Base-by-base conservation (phyloP, 495 filamentous ascomycete genomes). In the Schizothecium vesticola region DNA sequence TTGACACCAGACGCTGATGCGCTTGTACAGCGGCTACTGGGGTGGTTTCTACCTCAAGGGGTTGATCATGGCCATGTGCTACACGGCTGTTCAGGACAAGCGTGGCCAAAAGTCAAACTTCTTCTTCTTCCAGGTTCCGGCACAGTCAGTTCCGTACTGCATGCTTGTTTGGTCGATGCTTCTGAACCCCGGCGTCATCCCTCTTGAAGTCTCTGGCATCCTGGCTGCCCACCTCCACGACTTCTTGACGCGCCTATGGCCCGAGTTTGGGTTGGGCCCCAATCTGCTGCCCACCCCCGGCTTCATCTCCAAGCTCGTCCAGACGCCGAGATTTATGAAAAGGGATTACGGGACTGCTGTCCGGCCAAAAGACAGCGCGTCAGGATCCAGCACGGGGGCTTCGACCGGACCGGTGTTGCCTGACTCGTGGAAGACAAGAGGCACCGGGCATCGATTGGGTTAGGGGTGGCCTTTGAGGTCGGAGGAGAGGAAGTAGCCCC, bases 161-260 rank as follows among this genome's bases (percentile, higher is more conserved):
- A 89, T 94, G 83, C 83, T 97, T 19, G 70, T 87, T 19, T 75
- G 89, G 69, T 90, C 89, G 22, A 79, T 94, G 33, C 80, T 97
- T 24, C 67, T 76, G 68, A 81, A 83, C 61, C 75, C 67, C 7
- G 83, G 82, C 5, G 83, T 81, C 59, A 71, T 80, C 59, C 59
- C 75, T 2, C 76, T 83, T 11, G 87, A 92, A 63, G 71, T 82
- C 55, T 90, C 80, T 21, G 94, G 93, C 21, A 84, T 97, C 28
- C 61, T 94, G 51, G 91, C 91, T 21, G 93, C 92, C 24, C 94
- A 97, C 76, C 75, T 93, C 24, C 91, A 93, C 76, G 90, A 96
- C 73, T 97, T 97, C 73, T 75, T 96, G 58, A 92, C 90, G 3
- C 85, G 89, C 56, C 84, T 94, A 29, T 97, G 90, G 80, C 93